Conservation (phyloP, 805 yeast genomes). For the Brettanomyces bruxellensis region DNA sequence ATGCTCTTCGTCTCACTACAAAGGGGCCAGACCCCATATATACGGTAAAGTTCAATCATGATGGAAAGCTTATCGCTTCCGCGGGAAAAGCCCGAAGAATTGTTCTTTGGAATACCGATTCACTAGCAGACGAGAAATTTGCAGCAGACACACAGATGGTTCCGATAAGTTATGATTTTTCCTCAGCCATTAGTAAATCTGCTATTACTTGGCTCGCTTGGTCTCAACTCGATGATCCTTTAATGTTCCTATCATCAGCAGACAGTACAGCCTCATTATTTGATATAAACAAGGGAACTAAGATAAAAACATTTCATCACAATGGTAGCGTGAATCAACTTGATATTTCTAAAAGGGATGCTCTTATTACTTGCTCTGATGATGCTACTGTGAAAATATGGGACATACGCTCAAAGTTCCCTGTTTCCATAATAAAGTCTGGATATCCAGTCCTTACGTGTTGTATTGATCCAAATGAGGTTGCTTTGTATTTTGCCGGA, state of each 20-base stretch:
- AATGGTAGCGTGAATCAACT: slow-evolving; percentile 45
- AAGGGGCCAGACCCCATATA: slow-evolving; percentile 39
- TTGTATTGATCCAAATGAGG: slow-evolving; percentile 28
- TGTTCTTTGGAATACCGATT: slow-evolving; percentile 18
- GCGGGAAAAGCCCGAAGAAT: slow-evolving; percentile 53
- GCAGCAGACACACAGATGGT: slow-evolving; percentile 1
- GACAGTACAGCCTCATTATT: slow-evolving; percentile 54
- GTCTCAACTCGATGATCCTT: slow-evolving; percentile 33
- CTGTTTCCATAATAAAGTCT: slow-evolving; percentile 25
- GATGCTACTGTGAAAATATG: slow-evolving; percentile 53
- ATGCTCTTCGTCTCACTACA: neutral
- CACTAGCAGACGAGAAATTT: neutral
- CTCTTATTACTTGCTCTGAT: slow-evolving; percentile 49
- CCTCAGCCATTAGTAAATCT: slow-evolving; percentile 35
- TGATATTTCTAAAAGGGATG: slow-evolving; percentile 23
- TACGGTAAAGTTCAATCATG: slow-evolving; percentile 39
- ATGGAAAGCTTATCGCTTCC: slow-evolving; percentile 48
- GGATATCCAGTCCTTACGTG: slow-evolving; percentile 53
- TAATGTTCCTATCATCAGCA: slow-evolving; percentile 45
- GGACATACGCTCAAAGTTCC: slow-evolving; percentile 52
- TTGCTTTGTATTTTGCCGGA: slow-evolving; percentile 48
- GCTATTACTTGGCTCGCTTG: slow-evolving; percentile 57
- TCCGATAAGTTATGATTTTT: slow-evolving; percentile 6
- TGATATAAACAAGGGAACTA: slow-evolving; percentile 50
- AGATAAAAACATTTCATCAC: slow-evolving; percentile 39